A percentile compares a stretch with the other conserved stretches of the same genome.
Evolutionary conservation across 2,329 filamentous ascomycete genomes (phyloP).

Genomic region (Stenocarpella maydis): DNA sequence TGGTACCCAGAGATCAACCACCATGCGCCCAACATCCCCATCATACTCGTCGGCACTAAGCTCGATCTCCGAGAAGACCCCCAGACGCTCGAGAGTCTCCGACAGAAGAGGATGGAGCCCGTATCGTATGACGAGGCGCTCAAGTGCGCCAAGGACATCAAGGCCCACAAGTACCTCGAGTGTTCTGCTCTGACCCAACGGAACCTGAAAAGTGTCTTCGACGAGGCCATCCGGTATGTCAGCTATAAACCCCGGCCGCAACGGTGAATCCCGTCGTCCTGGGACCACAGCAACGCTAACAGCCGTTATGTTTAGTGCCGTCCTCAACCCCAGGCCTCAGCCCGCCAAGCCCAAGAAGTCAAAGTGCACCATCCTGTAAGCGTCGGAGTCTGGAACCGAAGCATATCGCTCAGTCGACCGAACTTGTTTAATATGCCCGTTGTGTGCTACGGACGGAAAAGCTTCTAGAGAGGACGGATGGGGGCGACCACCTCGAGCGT

Average conservation of each 20-base stretch:
- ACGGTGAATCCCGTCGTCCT: slow-evolving; percentile 39
- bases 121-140: slow-evolving; percentile 94
- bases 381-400: slow-evolving; percentile 31
- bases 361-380: slow-evolving; percentile 76
- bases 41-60: slow-evolving; percentile 97
- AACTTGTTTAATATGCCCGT: slow-evolving; percentile 27
- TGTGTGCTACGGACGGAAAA: slow-evolving; percentile 28
- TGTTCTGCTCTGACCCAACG: slow-evolving; percentile 96
- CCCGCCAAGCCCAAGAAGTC: slow-evolving; percentile 66
- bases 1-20: slow-evolving; percentile 99
- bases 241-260: background rate
- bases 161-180: slow-evolving; percentile 96
- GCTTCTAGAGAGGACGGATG: slow-evolving; percentile 27
- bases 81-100: slow-evolving; percentile 80
- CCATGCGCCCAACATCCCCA: slow-evolving; percentile 92
- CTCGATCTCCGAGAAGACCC: slow-evolving; percentile 92
- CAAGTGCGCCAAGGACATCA: slow-evolving; percentile 90
- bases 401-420: slow-evolving; percentile 19
- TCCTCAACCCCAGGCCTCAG: slow-evolving; percentile 73
- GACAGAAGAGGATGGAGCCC: slow-evolving; percentile 95
- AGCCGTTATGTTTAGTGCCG: slow-evolving; percentile 61
- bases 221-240: slow-evolving; percentile 93
- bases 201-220: slow-evolving; percentile 98
- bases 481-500: slow-evolving; percentile 7
- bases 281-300: slow-evolving; percentile 33